phyloP scores from a whole-genome alignment of 2,329 filamentous ascomycete species.

The Stachybotrys elegans region DNA sequence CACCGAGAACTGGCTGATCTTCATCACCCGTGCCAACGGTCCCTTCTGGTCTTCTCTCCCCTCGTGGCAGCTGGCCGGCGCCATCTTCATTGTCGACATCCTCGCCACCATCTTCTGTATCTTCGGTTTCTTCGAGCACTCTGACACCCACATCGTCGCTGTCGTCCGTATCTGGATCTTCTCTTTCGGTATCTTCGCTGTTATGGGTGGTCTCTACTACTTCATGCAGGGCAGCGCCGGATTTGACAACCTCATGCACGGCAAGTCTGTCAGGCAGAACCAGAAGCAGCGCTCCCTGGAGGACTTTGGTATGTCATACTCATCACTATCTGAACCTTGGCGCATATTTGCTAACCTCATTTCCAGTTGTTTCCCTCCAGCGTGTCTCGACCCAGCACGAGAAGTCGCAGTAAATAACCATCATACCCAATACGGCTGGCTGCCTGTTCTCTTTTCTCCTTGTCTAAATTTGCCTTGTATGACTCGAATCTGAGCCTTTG shows the following conservation, averaged over 20 bases:
- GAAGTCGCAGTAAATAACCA: slow-evolving; percentile 64
- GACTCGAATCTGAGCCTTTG: slow-evolving; percentile 29
- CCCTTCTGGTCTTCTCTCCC: slow-evolving; percentile 88
- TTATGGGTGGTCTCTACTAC: slow-evolving; percentile 70
- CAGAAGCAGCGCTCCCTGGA: slow-evolving; percentile 80
- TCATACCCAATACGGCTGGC: slow-evolving; percentile 31
- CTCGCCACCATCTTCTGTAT: slow-evolving; percentile 80
- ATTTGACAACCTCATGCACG: slow-evolving; percentile 92
- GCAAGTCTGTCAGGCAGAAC: slow-evolving; percentile 76
- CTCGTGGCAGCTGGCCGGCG: slow-evolving; percentile 76
- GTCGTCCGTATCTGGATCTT: slow-evolving; percentile 89
- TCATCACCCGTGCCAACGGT: slow-evolving; percentile 90
- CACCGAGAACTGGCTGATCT: slow-evolving; percentile 94
- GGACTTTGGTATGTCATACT: slow-evolving; percentile 72
- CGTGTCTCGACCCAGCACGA: slow-evolving; percentile 89
- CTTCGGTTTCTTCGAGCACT: slow-evolving; percentile 74
- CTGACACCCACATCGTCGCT: slow-evolving; percentile 71
- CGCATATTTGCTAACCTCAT: slow-evolving; percentile 41
- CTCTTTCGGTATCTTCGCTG: slow-evolving; percentile 83
- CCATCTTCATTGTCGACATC: slow-evolving; percentile 77
- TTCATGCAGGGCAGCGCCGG: slow-evolving; percentile 74
- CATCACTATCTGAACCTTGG: slow-evolving; percentile 1
- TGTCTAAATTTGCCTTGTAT: slow-evolving; percentile 36
- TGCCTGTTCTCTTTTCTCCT: slow-evolving; percentile 30
- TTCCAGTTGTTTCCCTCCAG: slow-evolving; percentile 76